Base-by-base conservation (phyloP, 495 filamentous ascomycete genomes). In the Penicillium salamii region DNA sequence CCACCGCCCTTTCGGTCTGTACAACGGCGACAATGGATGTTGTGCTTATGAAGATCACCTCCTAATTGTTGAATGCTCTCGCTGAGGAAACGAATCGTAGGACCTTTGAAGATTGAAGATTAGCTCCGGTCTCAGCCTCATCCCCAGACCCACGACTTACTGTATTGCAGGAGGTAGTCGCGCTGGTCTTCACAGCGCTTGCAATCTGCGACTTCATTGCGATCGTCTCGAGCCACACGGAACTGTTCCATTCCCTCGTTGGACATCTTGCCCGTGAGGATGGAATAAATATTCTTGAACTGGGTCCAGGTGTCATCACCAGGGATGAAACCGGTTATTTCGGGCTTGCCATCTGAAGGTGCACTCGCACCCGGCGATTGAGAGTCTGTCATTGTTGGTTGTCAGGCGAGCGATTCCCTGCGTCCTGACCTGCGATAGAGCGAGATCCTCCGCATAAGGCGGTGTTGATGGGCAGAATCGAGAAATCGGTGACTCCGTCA, bases 21-120 rank as follows among this genome's bases (percentile, higher is more conserved):
- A 56, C 93, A 97, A 34, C 89, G 78, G 33, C 82, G 76, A 64
- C 93, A 98, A 15, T 82, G 78, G 24, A 97, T 87, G 66, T 96
- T 96, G 48, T 70, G 67, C 26, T 61, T 69, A 54, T 87, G 81
- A 23, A 97, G 75, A 46, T 80, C 74, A 36, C 87, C 89, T 67
- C 89, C 88, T 18, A 97, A 78, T 51, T 86, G 81, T 35, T 68
- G 66, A 46, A 96, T 84, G 57, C 89, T 90, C 52, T 90, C 80
- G 33, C 77, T 76, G 68, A 98, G 68, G 77, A 91, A 98, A 26
- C 85, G 85, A 46, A 98, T 81, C 36, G 86, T 84, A 14, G 93
- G 93, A 52, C 87, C 83, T 70, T 52, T 12, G 45, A 11, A 19
- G 31, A 46, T 32, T 28, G 29, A 39, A n/a, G 20, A 1, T 61